A percentile compares a stretch with the other conserved stretches of the same genome.
Evolutionary conservation across 192 early-diverging fungal genomes (phyloP).

Genomic region (Coemansia sp.): DNA sequence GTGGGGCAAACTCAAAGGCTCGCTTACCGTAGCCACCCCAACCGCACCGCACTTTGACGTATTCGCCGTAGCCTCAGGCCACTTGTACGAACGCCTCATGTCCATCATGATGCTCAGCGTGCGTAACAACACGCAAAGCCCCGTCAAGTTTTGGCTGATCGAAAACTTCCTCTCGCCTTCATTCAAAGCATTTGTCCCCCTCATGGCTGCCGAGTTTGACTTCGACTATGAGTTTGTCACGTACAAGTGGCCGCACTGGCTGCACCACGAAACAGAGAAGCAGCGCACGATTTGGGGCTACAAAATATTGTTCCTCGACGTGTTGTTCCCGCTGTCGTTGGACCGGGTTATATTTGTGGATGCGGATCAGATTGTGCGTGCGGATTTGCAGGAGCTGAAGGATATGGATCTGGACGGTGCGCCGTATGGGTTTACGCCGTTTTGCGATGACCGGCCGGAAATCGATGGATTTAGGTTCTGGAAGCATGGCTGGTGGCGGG

Average conservation of each 20-base stretch:
- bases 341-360: slow-evolving; percentile 98
- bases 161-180: slow-evolving; percentile 96
- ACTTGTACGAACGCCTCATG: slow-evolving; percentile 96
- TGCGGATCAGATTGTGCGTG: slow-evolving; percentile 97
- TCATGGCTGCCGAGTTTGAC: slow-evolving; percentile 78
- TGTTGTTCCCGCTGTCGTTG: slow-evolving; percentile 88
- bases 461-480: slow-evolving; percentile 99
- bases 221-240: slow-evolving; percentile 97
- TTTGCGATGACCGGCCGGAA: slow-evolving; percentile 87
- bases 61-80: slow-evolving; percentile 97
- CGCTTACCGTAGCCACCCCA: slow-evolving; percentile 9
- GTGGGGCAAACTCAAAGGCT: slow-evolving; percentile 42
- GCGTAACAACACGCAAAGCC: slow-evolving; percentile 78
- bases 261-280: slow-evolving; percentile 87
- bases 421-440: slow-evolving; percentile 96
- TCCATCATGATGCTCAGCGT: slow-evolving; percentile 97
- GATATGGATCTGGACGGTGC: slow-evolving; percentile 90
- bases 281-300: slow-evolving; percentile 99
- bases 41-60: slow-evolving; percentile 73
- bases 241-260: slow-evolving; percentile 98
- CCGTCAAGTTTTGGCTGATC: slow-evolving; percentile 98
- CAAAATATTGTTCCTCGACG: slow-evolving; percentile 98
- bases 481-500: slow-evolving; percentile 94
- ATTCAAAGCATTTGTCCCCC: slow-evolving; percentile 91
- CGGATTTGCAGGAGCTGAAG: slow-evolving; percentile 88